Evolutionary conservation across 176 grass and related monocot genomes (phyloP).

Genomic region (Microstegium vimineum): DNA sequence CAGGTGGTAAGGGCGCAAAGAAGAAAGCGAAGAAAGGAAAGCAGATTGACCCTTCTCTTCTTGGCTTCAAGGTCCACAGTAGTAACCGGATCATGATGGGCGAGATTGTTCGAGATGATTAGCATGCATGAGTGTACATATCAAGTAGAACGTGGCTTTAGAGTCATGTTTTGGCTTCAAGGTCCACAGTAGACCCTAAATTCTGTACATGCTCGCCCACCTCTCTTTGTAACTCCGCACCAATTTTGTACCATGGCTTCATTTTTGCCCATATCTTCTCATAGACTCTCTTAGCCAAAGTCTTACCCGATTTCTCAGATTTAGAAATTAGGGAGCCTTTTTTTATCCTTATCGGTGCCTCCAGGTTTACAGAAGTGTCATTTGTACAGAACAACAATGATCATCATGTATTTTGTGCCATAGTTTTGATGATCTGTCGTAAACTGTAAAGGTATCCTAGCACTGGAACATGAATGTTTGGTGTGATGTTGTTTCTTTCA

Average conservation of each 20-base stretch:
- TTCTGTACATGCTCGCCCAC: slow-evolving; percentile 43
- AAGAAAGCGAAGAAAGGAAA: slow-evolving; percentile 96
- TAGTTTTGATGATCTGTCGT: not conserved
- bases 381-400: slow-evolving; percentile 58
- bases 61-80: slow-evolving; percentile 99
- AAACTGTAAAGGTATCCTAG: not conserved
- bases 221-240: slow-evolving; percentile 25
- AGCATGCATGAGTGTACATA: slow-evolving; percentile 2
- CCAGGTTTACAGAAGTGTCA: slow-evolving; percentile 45
- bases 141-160: not conserved
- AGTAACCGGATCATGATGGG: slow-evolving; percentile 99
- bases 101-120: slow-evolving; percentile 92
- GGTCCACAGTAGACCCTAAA: not conserved
- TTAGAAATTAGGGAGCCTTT: slow-evolving; percentile 37
- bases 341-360: slow-evolving; percentile 16
- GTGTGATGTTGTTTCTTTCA: not conserved
- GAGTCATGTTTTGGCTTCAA: not conserved
- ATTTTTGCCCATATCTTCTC: slow-evolving; percentile 22
- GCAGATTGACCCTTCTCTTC: slow-evolving; percentile 94
- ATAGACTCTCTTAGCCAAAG: slow-evolving; percentile 28
- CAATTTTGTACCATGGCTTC: slow-evolving; percentile 34
- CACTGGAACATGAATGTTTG: not conserved
- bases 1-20: slow-evolving; percentile 62
- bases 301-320: slow-evolving; percentile 35
- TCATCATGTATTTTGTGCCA: not conserved